Percentiles rank a stretch among this genome's conserved stretches.
Conservation (phyloP, 1,284 basidiomycete species). For the Boletus holoroseus region DNA sequence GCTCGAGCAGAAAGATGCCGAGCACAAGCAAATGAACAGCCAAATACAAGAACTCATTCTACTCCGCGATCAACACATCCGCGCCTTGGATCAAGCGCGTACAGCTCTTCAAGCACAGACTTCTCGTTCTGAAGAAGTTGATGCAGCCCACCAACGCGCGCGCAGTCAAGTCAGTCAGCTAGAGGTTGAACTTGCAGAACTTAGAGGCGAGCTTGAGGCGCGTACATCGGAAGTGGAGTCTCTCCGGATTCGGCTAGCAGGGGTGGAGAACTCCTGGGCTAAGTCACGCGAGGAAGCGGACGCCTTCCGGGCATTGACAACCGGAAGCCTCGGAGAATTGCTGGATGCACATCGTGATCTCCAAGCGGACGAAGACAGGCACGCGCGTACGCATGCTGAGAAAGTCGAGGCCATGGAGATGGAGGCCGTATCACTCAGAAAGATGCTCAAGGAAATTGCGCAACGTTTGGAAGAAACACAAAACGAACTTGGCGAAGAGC, state of each 20-base stretch:
- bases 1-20: conserved; percentile 75
- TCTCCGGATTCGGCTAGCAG: conserved; percentile 57
- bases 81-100: conserved; percentile 82
- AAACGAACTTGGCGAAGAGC: conserved; percentile 66
- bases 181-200: conserved; percentile 71
- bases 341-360: conserved; percentile 80
- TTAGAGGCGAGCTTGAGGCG: conserved; percentile 73
- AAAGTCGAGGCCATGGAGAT: conserved; percentile 76
- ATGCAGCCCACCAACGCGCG: conserved; percentile 66
- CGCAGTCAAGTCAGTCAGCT: conserved; percentile 63
- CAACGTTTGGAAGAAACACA: conserved; percentile 68
- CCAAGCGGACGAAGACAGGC: conserved; percentile 72
- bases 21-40: conserved; percentile 59
- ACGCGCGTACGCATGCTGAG: conserved; percentile 69
- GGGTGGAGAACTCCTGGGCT: conserved; percentile 82
- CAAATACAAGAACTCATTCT: conserved; percentile 69
- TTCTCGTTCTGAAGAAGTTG: conserved; percentile 76
- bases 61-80: conserved; percentile 78
- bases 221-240: conserved; percentile 67
- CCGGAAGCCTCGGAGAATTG: conserved; percentile 77
- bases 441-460: conserved; percentile 73
- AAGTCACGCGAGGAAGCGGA: conserved; percentile 89
- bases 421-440: conserved; percentile 68
- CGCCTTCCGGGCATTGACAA: conserved; percentile 76
- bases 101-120: conserved; percentile 73